Evolutionary conservation across 2,329 filamentous ascomycete species (phyloP).

Genomic region (Dothiorella sarmentorum): DNA sequence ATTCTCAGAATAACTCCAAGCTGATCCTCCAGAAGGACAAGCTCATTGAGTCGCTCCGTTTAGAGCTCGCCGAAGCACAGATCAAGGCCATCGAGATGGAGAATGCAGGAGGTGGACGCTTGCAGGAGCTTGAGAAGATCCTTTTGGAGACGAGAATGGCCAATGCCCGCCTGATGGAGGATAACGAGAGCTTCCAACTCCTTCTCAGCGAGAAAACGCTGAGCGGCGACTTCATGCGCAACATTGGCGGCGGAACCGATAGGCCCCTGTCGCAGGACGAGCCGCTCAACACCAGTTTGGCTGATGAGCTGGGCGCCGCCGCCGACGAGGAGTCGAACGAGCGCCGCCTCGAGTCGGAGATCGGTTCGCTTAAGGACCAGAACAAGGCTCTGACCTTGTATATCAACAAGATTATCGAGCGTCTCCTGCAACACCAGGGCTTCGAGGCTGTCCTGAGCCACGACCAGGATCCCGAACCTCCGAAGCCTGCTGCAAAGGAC

Average conservation of each 20-base stretch:
- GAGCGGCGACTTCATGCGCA: conserved; percentile 82
- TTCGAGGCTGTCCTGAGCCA: conserved; percentile 92
- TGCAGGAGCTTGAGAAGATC: conserved; percentile 86
- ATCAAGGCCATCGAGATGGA: conserved; percentile 94
- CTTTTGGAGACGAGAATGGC: conserved; percentile 92
- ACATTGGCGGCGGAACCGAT: conserved; percentile 30
- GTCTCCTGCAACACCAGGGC: conserved; percentile 87
- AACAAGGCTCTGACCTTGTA: conserved; percentile 97
- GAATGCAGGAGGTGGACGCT: conserved; percentile 81
- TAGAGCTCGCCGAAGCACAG: conserved; percentile 91
- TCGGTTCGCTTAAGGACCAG: conserved; percentile 80
- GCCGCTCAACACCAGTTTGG: conserved; percentile 43
- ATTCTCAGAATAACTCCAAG: conserved; percentile 85
- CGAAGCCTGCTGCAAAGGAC: conserved; percentile 58
- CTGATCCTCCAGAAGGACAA: conserved; percentile 93
- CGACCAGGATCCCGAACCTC: conserved; percentile 46
- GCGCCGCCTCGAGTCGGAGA: conserved; percentile 71
- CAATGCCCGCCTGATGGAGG: conserved; percentile 94
- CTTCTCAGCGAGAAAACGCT: conserved; percentile 92
- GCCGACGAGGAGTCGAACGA: conserved; percentile 44
- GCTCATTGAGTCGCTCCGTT: conserved; percentile 83
- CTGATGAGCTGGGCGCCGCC: conserved; percentile 78
- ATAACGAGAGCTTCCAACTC: conserved; percentile 97
- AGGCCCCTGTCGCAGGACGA: conserved; percentile 30
- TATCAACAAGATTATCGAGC: conserved; percentile 98